Conservation (phyloP, 805 yeast genomes). For the Alloascoidea hylecoeti region DNA sequence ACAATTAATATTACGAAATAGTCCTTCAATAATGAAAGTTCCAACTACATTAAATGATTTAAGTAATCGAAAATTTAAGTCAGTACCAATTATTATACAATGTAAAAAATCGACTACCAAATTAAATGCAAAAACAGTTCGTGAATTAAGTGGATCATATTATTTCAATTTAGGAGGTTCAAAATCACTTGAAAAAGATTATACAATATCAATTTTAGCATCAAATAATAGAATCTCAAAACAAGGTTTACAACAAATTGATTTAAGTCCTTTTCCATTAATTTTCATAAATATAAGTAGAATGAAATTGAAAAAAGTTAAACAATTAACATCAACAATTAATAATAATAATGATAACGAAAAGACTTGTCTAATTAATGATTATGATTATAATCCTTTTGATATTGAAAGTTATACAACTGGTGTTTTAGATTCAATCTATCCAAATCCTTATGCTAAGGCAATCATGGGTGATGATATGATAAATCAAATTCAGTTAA, state of each 20-base stretch:
- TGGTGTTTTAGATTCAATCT: slow-evolving; percentile 21
- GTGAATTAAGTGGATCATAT: slow-evolving; percentile 42
- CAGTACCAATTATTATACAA: slow-evolving; percentile 28
- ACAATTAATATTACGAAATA: too few species aligned
- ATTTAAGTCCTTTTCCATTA: slow-evolving; percentile 29
- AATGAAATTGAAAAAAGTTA: slow-evolving; percentile 11
- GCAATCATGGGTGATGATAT: background rate
- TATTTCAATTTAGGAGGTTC: slow-evolving; percentile 17
- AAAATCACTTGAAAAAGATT: slow-evolving; percentile 8
- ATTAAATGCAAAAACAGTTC: slow-evolving; percentile 29
- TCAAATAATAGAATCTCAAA: slow-evolving; percentile 31
- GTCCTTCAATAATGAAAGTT: background rate
- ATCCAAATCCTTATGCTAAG: slow-evolving; percentile 18
- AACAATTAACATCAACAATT: too few species aligned
- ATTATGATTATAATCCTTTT: too few species aligned
- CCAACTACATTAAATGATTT: slow-evolving; percentile 12
- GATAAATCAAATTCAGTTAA: background rate
- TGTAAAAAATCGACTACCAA: slow-evolving; percentile 34
- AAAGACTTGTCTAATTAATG: too few species aligned
- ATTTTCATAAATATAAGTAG: slow-evolving; percentile 26
- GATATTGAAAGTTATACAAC: slow-evolving; percentile 22
- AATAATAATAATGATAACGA: too few species aligned
- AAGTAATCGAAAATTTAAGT: slow-evolving; percentile 8
- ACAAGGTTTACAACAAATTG: slow-evolving; percentile 30
- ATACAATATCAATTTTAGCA: slow-evolving; percentile 25